A percentile compares a stretch with the other conserved stretches of the same genome.
Conservation (phyloP, 345 rosid species). For the Moricandia arvensis region DNA sequence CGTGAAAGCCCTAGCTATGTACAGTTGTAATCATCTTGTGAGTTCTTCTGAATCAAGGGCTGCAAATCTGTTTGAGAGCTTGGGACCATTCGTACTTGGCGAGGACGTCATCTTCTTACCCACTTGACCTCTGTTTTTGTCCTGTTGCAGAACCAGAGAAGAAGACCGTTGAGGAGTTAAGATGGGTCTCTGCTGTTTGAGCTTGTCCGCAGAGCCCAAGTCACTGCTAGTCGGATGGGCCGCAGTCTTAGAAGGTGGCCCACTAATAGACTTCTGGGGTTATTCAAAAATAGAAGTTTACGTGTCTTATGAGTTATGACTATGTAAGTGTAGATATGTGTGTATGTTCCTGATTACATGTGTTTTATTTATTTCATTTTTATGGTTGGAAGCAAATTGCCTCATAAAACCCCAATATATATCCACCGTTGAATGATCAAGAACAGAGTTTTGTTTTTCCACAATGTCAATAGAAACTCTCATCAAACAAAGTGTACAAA, state of each 20-base stretch:
- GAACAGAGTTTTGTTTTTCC: not conserved
- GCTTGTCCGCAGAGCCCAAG: too few relatives aligned
- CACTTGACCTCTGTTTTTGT: too few relatives aligned
- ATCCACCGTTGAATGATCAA: not conserved
- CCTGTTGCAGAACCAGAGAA: too few relatives aligned
- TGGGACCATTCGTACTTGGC: too few relatives aligned
- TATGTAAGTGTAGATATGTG: not conserved
- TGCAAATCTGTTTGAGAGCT: too few relatives aligned
- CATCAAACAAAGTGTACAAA: slow-evolving; percentile 37
- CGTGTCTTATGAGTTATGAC: not conserved
- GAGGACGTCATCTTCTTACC: too few relatives aligned
- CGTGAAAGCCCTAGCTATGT: too few relatives aligned
- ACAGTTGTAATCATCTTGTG: too few relatives aligned
- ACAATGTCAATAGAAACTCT: slow-evolving; percentile 28
- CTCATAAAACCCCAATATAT: not conserved
- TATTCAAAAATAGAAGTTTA: slow-evolving; percentile 51
- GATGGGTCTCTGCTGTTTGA: too few relatives aligned
- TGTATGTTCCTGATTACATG: slow-evolving; percentile 2
- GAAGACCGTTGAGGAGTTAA: too few relatives aligned
- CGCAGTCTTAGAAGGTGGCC: too few relatives aligned
- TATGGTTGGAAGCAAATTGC: slow-evolving; percentile 34
- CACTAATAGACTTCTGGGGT: slow-evolving; percentile 70
- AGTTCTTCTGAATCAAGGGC: too few relatives aligned
- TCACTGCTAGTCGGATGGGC: slow-evolving; percentile 84
- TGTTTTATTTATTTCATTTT: slow-evolving; percentile 19